Base-by-base conservation (phyloP, 78 protist genomes). In the Dictyostelium brefeldianum region DNA sequence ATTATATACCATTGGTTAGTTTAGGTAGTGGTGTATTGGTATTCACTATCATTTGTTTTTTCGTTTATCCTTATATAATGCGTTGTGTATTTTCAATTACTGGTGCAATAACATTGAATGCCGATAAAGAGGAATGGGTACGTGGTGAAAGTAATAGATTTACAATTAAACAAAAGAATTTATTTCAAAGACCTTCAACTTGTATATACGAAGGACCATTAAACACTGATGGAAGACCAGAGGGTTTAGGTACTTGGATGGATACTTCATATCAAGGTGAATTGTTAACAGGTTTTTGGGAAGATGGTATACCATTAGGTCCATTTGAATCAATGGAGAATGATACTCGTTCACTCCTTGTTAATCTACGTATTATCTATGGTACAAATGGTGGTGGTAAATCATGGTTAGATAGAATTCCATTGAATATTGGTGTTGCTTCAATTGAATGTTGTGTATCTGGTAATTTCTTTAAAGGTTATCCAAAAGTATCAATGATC, bases 201-300 rank as follows among this genome's bases (percentile, higher is more conserved):
- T 81, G 90, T 59, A 51, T 92, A 18, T 92, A 92, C 36, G 95
- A 81, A 59, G 95, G 95, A n/a, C 90, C 90, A 0, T 15, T 92
- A 12, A 36, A 36, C 2, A 20, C 65, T 5, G 95, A 92, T 70
- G 95, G 95, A 8, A 27, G 91, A 25, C 95, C 95, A n/a, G 84
- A 92, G 20, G 95, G 95, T 36, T 71, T 81, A 17, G 95, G 95
- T 20, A 92, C 95, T 17, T 92, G 95, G 95, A 92, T 92, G 85
- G 95, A 92, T 31, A 80, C 95, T 4, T 48, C 74, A 4, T 92
- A 64, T 43, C 95, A 92, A 70, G 95, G 95, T n/a, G 95, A 92
- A 47, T 46, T 78, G 27, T 41, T 92, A 27, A 31, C 89, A n/a
- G 95, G 95, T 29, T 71, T 71, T 69, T 92, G 95, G 95, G 90